Base-by-base conservation (phyloP, 2,329 filamentous ascomycete species). In the Claviceps digitariae region DNA sequence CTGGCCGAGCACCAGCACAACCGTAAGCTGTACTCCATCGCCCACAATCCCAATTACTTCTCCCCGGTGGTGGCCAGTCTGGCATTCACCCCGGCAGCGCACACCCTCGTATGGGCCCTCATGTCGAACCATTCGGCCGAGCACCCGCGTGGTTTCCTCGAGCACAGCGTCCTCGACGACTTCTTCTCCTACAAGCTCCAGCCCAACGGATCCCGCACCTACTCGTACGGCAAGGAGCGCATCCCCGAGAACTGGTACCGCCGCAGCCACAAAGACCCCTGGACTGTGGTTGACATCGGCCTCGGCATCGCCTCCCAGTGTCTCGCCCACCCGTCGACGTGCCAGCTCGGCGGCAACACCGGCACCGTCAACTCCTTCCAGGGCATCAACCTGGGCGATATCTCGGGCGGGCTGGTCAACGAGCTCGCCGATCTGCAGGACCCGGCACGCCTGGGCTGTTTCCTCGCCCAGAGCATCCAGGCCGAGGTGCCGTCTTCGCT, bases 11-110 rank as follows among this genome's bases (percentile, higher is more conserved):
- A 34, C 43, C 40, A 36, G 38, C 41, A 43, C n/a, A 44, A 48
- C 29, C 51, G 54, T 13, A 43, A 40, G 17, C 3, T 20, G n/a
- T 27, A 78, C 55, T 73, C 70, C 20, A 69, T 75, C 10, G 59
- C 64, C 25, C 71, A 67, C 17, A 80, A 79, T 59, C 74, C 75
- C 0, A 66, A 76, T 52, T 79, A 78, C 63, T 79, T 75, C 63
- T 75, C 74, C 52, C 72, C 73, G 0, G 75, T 74, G 0, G 70
- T 74, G 52, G 73, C 73, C 5, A 75, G 75, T 15, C 63, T 75
- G 40, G 59, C 74, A 25, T 69, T 68, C 3, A 67, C 70, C 0
- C 73, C 75, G 51, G 73, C 74, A 13, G 74, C 69, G 0, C 73
- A 69, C 56, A 58, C 69, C n/a, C 76, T 76, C 56, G 57, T 67